phyloP scores from a whole-genome alignment of 495 filamentous ascomycete species.

The Aspergillus taichungensis region DNA sequence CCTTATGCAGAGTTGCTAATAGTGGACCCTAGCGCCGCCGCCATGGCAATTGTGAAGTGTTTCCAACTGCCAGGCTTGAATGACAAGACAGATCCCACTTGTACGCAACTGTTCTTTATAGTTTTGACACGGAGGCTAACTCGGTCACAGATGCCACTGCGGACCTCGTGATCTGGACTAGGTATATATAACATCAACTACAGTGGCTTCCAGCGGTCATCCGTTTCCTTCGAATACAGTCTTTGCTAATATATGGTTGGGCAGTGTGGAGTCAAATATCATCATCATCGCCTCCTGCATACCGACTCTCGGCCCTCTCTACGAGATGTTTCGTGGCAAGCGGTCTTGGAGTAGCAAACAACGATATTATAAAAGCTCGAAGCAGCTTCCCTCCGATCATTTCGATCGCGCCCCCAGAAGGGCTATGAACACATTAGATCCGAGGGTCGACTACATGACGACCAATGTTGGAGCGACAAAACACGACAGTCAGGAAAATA shows the following conservation, averaged over 20 bases:
- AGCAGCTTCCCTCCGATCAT: background rate
- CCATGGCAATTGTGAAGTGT: slow-evolving; percentile 30
- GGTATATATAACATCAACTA: too few species aligned
- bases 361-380: slow-evolving; percentile 2
- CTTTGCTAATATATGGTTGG: too few species aligned
- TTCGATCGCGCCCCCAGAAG: background rate
- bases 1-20: background rate
- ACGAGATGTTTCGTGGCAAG: slow-evolving; percentile 23
- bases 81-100: slow-evolving; percentile 28
- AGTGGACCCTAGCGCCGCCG: slow-evolving; percentile 9
- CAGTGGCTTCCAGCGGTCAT: too few species aligned
- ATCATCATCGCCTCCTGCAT: slow-evolving; percentile 43
- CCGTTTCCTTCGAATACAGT: too few species aligned
- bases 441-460: too few species aligned
- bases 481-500: slow-evolving; percentile 10
- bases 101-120: slow-evolving; percentile 12
- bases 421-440: background rate
- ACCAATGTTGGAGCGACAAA: slow-evolving; percentile 6
- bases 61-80: slow-evolving; percentile 28
- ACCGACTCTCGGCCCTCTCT: slow-evolving; percentile 35
- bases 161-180: slow-evolving; percentile 36
- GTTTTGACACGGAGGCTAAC: too few species aligned
- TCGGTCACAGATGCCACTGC: slow-evolving; percentile 19
- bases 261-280: slow-evolving; percentile 38
- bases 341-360: slow-evolving; percentile 5